Evolutionary conservation across 2,329 filamentous ascomycete genomes (phyloP).

Genomic region (Neopestalotiopsis sp.): DNA sequence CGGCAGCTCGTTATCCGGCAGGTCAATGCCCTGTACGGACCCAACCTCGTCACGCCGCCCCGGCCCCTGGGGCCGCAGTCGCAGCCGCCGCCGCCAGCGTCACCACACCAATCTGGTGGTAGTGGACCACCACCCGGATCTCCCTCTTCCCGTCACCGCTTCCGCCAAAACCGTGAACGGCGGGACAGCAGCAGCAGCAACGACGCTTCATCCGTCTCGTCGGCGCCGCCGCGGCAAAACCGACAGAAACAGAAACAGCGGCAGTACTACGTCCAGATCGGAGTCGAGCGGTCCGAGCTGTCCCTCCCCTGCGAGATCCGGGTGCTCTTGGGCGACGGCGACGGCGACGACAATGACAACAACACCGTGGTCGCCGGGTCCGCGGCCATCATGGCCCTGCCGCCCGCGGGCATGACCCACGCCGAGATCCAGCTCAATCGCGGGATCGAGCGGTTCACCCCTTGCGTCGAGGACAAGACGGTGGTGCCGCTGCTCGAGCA

Average conservation of each 20-base stretch:
- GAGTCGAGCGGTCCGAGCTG: slow-evolving; percentile 42
- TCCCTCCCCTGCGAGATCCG: slow-evolving; percentile 42
- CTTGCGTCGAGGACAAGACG: not conserved
- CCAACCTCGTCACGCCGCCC: not conserved
- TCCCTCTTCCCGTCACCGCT: too few relatives aligned
- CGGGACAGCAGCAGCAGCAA: not conserved
- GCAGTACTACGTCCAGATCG: slow-evolving; percentile 41
- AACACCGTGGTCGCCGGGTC: slow-evolving; percentile 32
- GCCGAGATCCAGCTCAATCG: slow-evolving; percentile 38
- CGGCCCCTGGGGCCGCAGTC: too few relatives aligned
- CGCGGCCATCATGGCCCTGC: slow-evolving; percentile 43
- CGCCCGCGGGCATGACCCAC: slow-evolving; percentile 36
- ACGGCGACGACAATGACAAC: too few relatives aligned
- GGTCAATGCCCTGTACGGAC: slow-evolving; percentile 57
- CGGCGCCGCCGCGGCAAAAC: not conserved
- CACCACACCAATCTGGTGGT: not conserved
- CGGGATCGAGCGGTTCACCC: slow-evolving; percentile 10
- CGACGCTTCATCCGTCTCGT: not conserved
- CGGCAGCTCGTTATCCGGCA: slow-evolving; percentile 66
- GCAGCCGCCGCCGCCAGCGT: too few relatives aligned
- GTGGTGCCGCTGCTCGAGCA: slow-evolving; percentile 11
- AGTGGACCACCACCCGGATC: too few relatives aligned
- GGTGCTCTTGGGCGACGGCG: slow-evolving; percentile 33
- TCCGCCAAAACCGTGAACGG: too few relatives aligned
- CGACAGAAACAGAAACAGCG: not conserved